Conservation (phyloP, 116 monocot species). For the Posidonia oceanica region DNA sequence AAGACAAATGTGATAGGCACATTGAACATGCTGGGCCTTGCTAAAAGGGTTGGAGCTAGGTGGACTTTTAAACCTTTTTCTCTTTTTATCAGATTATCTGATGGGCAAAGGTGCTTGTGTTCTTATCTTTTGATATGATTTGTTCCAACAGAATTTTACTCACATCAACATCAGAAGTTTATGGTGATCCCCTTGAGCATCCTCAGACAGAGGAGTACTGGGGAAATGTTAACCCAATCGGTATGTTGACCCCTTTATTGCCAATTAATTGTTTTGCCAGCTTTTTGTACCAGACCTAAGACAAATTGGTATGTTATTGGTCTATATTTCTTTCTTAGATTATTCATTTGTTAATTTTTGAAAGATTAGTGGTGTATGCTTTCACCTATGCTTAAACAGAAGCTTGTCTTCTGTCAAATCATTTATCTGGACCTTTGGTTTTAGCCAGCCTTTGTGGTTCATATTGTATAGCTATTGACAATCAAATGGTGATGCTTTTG, state of each 20-base stretch:
- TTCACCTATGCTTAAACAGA: too few relatives aligned
- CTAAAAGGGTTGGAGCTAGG: slow-evolving; percentile 95
- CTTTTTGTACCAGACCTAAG: too few relatives aligned
- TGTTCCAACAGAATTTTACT: slow-evolving; percentile 38
- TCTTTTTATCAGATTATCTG: not conserved
- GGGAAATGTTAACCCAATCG: slow-evolving; percentile 86
- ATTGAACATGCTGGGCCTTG: slow-evolving; percentile 93
- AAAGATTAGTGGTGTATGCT: not conserved
- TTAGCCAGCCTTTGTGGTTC: too few relatives aligned
- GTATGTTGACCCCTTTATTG: slow-evolving; percentile 6
- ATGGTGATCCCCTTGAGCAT: slow-evolving; percentile 94
- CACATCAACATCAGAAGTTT: slow-evolving; percentile 85
- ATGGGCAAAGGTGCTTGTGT: too few relatives aligned
- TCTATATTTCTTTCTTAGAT: not conserved
- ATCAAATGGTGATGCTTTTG: not conserved
- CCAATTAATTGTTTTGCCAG: too few relatives aligned
- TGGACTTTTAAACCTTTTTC: slow-evolving; percentile 9
- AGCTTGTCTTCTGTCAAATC: not conserved
- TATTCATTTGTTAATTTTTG: not conserved
- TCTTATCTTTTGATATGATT: not conserved
- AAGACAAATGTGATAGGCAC: slow-evolving; percentile 98
- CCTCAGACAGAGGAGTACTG: slow-evolving; percentile 87
- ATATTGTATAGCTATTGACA: not conserved
- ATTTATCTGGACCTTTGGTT: not conserved
- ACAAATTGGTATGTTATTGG: too few relatives aligned